Evolutionary conservation across 495 filamentous ascomycete species (phyloP).

Genomic region (Aspergillus sclerotiicarbonarius): DNA sequence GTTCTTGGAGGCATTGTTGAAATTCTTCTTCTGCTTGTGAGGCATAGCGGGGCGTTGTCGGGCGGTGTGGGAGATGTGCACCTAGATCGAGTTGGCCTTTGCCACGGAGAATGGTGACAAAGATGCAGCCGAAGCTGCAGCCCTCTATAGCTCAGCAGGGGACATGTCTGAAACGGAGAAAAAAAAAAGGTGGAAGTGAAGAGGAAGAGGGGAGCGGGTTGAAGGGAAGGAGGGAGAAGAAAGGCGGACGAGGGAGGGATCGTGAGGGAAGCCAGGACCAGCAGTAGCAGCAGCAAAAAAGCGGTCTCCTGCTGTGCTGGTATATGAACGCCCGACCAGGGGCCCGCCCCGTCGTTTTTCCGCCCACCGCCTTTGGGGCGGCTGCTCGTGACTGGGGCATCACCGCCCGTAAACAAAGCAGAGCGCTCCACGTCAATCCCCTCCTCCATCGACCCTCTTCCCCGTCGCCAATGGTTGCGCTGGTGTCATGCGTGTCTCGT

Average conservation of each 20-base stretch:
- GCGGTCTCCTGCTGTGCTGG: conserved; percentile 11
- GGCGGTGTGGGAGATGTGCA: conserved; percentile 22
- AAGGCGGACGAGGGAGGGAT: neutral
- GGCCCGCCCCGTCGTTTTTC: conserved; percentile 17
- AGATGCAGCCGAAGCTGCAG: conserved; percentile 44
- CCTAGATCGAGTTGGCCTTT: conserved; percentile 28
- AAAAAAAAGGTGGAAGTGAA: conserved; percentile 6
- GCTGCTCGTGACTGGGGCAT: conserved; percentile 11
- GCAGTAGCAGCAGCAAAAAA: conserved; percentile 6
- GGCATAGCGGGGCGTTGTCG: conserved; percentile 47
- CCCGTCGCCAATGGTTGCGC: conserved; percentile 18
- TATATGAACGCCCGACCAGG: neutral
- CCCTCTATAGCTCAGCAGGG: conserved; percentile 33
- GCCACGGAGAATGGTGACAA: conserved; percentile 32
- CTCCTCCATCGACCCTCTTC: conserved; percentile 7
- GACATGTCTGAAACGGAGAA: conserved; percentile 17
- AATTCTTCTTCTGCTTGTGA: conserved; percentile 49
- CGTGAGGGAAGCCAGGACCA: neutral
- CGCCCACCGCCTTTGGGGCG: conserved; percentile 22
- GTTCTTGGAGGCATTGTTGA: conserved; percentile 30
- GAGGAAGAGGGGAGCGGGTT: neutral
- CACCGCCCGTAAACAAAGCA: conserved; percentile 31
- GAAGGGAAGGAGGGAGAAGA: conserved; percentile 15
- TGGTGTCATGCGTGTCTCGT: conserved; percentile 18
- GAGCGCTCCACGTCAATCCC: conserved; percentile 30